Conservation (phyloP, 441 rosid species). For the Gossypium aridum region DNA sequence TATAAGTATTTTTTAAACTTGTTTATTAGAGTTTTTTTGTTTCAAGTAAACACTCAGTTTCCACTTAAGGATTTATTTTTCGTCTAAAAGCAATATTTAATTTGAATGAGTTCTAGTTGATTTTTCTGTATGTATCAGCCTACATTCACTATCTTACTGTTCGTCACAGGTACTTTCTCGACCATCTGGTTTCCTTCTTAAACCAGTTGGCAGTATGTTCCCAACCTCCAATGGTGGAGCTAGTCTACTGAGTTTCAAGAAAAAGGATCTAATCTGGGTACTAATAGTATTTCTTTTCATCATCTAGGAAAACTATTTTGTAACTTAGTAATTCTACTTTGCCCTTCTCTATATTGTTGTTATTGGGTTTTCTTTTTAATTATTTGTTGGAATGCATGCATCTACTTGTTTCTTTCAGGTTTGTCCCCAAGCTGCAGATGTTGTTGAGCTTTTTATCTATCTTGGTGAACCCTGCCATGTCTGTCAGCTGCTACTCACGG, state of each 20-base stretch:
- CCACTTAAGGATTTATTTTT: conserved; percentile 9
- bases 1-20: background rate
- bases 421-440: conserved; percentile 77
- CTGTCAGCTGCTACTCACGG: conserved; percentile 83
- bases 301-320: conserved; percentile 6
- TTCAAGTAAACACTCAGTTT: background rate
- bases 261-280: conserved; percentile 88
- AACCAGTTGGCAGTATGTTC: conserved; percentile 70
- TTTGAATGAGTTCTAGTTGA: background rate
- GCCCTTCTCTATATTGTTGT: background rate
- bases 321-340: conserved; percentile 1
- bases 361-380: background rate
- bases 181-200: conserved; percentile 77
- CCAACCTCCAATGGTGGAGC: conserved; percentile 51
- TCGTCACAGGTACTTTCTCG: conserved; percentile 74
- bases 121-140: conserved; percentile 2
- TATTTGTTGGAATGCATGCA: background rate
- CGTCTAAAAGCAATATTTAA: background rate
- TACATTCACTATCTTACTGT: conserved; percentile 22
- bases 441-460: conserved; percentile 80
- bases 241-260: conserved; percentile 71
- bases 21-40: background rate
- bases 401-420: conserved; percentile 45
- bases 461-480: conserved; percentile 97
- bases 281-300: conserved; percentile 16